Conservation (phyloP, 2,329 filamentous ascomycete species). For the Malbranchea zuffiana region DNA sequence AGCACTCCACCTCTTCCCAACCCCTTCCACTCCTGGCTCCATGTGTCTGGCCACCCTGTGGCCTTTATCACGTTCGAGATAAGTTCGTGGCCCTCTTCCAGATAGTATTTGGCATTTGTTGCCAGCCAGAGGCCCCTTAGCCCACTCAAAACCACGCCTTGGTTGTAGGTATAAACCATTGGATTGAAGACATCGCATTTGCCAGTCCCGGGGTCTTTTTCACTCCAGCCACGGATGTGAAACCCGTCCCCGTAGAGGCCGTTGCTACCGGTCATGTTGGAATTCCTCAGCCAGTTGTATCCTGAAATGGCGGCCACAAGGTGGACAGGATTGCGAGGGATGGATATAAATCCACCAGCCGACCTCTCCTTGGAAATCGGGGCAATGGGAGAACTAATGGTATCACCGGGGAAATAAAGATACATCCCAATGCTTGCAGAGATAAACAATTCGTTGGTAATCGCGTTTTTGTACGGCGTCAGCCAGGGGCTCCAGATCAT, state of each 20-base stretch:
- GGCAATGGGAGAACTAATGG: constrained; percentile 57
- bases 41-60: constrained; percentile 55
- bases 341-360: constrained; percentile 21
- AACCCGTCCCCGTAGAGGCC: constrained; percentile 82
- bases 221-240: constrained; percentile 59
- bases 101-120: constrained; percentile 59
- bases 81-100: constrained; percentile 69
- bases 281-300: constrained; percentile 67
- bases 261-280: constrained; percentile 66
- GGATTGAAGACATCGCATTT: constrained; percentile 72
- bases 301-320: constrained; percentile 63
- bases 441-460: constrained; percentile 86
- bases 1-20: constrained; percentile 69
- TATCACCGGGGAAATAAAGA: constrained; percentile 71
- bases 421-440: constrained; percentile 83
- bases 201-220: constrained; percentile 51
- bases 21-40: constrained; percentile 52
- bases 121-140: constrained; percentile 68
- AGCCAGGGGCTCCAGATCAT: constrained; percentile 83
- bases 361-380: constrained; percentile 21
- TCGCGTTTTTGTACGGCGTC: constrained; percentile 84
- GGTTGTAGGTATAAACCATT: constrained; percentile 93
- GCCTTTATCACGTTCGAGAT: constrained; percentile 63
- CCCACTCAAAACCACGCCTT: constrained; percentile 78
- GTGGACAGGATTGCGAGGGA: constrained; percentile 51